These are phyloP conservation scores for Narthecium ossifragum DNA, from an alignment of 106 monocot species.

Conservation along the genomic window DNA sequence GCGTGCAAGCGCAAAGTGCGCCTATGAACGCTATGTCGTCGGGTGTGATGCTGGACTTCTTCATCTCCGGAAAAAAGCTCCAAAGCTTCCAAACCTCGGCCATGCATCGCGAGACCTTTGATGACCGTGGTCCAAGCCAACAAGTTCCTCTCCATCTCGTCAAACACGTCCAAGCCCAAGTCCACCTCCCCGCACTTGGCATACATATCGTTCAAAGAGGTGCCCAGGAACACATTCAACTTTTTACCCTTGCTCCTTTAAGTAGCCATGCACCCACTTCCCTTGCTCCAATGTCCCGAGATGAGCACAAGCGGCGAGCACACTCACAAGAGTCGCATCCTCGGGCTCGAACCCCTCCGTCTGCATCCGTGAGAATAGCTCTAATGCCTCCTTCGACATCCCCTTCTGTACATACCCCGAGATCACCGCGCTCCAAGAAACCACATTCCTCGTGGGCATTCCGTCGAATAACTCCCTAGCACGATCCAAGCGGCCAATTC, in stretches of 20 bases:
- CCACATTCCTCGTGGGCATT: conserved; percentile 39
- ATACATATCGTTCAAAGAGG: conserved; percentile 62
- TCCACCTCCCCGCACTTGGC: conserved; percentile 49
- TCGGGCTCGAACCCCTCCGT: conserved; percentile 19
- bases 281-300: conserved; percentile 49
- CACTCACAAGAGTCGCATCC: conserved; percentile 34
- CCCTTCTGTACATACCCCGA: conserved; percentile 34
- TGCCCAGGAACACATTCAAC: conserved; percentile 32
- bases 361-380: conserved; percentile 39
- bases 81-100: conserved; percentile 38
- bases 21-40: conserved; percentile 53
- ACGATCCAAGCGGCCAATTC: conserved; percentile 9
- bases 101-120: conserved; percentile 52
- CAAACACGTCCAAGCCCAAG: conserved; percentile 41
- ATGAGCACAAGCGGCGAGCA: conserved; percentile 47
- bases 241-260: conserved; percentile 15
- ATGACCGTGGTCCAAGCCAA: conserved; percentile 45
- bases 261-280: conserved; percentile 48
- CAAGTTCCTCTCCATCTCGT: conserved; percentile 41
- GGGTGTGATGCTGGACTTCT: conserved; percentile 30
- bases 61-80: conserved; percentile 43
- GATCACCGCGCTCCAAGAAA: conserved; percentile 49
- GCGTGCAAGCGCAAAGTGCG: conserved; percentile 56
- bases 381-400: conserved; percentile 21
- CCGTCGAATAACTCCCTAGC: conserved; percentile 38